Base-by-base conservation (phyloP, 1,139 yeast species). In the Hyphopichia pseudoburtonii region DNA sequence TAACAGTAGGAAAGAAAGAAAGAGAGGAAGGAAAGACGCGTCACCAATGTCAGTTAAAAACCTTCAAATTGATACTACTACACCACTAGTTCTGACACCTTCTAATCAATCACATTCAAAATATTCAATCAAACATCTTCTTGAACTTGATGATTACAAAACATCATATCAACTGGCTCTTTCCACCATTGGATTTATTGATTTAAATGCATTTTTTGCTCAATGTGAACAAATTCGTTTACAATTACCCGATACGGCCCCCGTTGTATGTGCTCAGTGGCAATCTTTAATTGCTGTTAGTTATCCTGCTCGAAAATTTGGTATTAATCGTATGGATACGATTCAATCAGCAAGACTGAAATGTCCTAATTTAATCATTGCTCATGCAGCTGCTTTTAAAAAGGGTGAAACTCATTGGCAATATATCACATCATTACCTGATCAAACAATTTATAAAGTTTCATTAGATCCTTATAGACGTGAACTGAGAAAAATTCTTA, bases 201-300 rank as follows among this genome's bases (percentile, higher is more conserved):
- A 92, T 61, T 75, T 88, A 47, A 95, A 92, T 62, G 97, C 97
- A 11, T 92, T 90, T 60, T 92, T 86, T 61, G 95, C 98, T 0
- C 98, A 92, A 54, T 94, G 86, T 26, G 97, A 92, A 52, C 94
- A 86, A 50, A 68, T 86, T 6, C 64, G 97, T 31, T 69, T 88
- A 17, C 82, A 82, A 0, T 62, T 84, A 10, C 62, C 80, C 1
- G 67, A 67, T 2, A 78, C 80, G 2, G 90, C 81, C 42, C 97
- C 98, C 0, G 85, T 92, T 3, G 97, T 90, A 1, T 90, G 97
- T 57, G 88, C 88, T 4, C 98, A 92, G 53, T 92, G 98, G 98
- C 73, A 75, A 38, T 73, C 90, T 0, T 65, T 92, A 5, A 90
- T 92, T 40, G 98, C 98, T 0, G 95, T 92, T 1, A 80, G 86